A percentile compares a stretch with the other conserved stretches of the same genome.
These are phyloP conservation scores for Beauveria varroae DNA, from an alignment of 2,329 filamentous ascomycete species.

Conservation along the genomic window DNA sequence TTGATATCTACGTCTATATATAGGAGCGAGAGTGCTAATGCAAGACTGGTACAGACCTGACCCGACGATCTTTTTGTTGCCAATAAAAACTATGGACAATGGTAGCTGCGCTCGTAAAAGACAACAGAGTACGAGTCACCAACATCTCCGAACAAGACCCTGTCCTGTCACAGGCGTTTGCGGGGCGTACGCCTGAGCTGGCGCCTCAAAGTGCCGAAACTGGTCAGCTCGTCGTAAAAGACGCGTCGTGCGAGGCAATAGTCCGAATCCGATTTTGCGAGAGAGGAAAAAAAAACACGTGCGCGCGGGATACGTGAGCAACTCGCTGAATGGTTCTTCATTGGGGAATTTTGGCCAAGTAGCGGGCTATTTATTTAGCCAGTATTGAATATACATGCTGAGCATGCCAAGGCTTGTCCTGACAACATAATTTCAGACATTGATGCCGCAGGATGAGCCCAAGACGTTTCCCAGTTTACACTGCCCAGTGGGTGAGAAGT, in stretches of 20 bases:
- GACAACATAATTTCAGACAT: not conserved
- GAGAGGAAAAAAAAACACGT: not conserved
- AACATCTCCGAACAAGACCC: not conserved
- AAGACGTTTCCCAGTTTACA: not conserved
- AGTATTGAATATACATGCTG: not conserved
- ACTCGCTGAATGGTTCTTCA: constrained; percentile 2
- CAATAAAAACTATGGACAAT: not conserved
- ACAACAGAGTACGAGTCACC: not conserved
- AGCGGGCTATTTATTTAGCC: not conserved
- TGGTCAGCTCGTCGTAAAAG: not conserved
- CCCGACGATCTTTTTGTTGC: not conserved
- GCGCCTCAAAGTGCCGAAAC: not conserved
- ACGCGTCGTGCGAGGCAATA: not conserved
- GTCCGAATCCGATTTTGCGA: constrained; percentile 4
- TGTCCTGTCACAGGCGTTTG: not conserved
- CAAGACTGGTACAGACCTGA: not conserved
- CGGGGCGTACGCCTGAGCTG: constrained; percentile 4
- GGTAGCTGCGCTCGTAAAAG: not conserved
- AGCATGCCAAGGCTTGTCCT: not conserved
- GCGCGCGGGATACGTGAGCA: not conserved
- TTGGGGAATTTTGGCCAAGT: not conserved
- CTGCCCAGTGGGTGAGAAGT: not conserved
- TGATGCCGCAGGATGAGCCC: not conserved
- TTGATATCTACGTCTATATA: no score
- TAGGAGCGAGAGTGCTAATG: not conserved